These are phyloP conservation scores for Lathyrus aphaca DNA, from an alignment of 306 rosid species.

Conservation along the genomic window DNA sequence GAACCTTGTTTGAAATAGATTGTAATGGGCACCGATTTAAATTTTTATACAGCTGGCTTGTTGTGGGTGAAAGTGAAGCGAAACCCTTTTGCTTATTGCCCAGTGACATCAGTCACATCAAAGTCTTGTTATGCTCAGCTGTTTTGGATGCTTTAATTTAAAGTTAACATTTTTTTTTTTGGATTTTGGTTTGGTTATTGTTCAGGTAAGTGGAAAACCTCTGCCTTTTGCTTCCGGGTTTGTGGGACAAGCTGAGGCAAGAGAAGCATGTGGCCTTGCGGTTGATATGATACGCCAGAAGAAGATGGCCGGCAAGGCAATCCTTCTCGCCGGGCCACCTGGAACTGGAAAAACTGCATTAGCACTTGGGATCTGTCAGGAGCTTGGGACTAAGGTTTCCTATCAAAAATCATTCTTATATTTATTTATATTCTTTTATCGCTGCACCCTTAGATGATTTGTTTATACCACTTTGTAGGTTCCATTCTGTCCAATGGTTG, in stretches of 20 bases:
- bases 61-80: neutral
- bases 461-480: conserved; percentile 51
- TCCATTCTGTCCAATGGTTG: conserved; percentile 99
- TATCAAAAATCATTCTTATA: neutral
- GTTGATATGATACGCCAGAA: conserved; percentile 96
- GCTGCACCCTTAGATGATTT: neutral
- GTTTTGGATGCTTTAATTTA: conserved; percentile 11
- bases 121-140: neutral
- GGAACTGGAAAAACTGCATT: conserved; percentile 97
- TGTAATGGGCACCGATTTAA: neutral
- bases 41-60: neutral
- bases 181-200: conserved; percentile 9
- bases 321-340: conserved; percentile 94
- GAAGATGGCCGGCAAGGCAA: conserved; percentile 99
- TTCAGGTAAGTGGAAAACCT: conserved; percentile 75
- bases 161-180: conserved; percentile 6
- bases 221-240: conserved; percentile 83
- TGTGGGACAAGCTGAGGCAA: conserved; percentile 94
- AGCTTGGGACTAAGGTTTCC: conserved; percentile 92
- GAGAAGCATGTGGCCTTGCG: conserved; percentile 91
- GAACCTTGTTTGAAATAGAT: neutral
- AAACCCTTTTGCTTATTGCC: neutral
- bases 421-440: neutral
- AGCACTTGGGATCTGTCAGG: conserved; percentile 93
- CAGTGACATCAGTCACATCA: neutral